Percentiles rank a stretch among this genome's conserved stretches.
Conservation (phyloP, 2,329 filamentous ascomycete species). For the Colletotrichum musicola region DNA sequence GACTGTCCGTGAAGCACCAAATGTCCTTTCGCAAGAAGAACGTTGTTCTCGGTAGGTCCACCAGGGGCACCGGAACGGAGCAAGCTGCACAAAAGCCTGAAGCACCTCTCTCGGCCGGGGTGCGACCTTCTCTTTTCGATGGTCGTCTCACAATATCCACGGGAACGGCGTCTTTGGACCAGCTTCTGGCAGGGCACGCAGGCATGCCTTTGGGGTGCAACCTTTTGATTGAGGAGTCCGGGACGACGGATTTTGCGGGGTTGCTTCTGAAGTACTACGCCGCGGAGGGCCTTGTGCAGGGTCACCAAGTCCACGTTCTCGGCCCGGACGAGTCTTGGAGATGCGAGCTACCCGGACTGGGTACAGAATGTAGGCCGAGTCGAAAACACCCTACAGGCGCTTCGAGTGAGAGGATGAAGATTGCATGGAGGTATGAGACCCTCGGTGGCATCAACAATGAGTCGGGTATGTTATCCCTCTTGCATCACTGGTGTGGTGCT, state of each 20-base stretch:
- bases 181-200: conserved; percentile 85
- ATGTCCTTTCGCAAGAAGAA: conserved; percentile 73
- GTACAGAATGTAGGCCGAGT: conserved; percentile 55
- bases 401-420: conserved; percentile 89
- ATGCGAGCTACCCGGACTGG: conserved; percentile 83
- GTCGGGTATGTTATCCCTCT: conserved; percentile 37
- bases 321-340: conserved; percentile 85
- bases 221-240: conserved; percentile 86
- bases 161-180: conserved; percentile 87
- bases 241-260: conserved; percentile 94
- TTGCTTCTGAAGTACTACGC: conserved; percentile 89
- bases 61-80: conserved; percentile 40
- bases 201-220: conserved; percentile 86
- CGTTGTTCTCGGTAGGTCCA: conserved; percentile 59
- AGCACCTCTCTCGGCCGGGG: conserved; percentile 58
- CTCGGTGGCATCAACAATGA: conserved; percentile 62
- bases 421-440: conserved; percentile 96
- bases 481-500: background rate
- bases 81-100: conserved; percentile 45
- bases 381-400: conserved; percentile 52
- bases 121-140: conserved; percentile 89
- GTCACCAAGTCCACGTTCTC: conserved; percentile 88
- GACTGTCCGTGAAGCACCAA: no score
- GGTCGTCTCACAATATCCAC: conserved; percentile 92
- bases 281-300: conserved; percentile 92